These are phyloP conservation scores for Ophiostoma triangulosporum DNA, from an alignment of 2,329 filamentous ascomycete species.

Conservation along the genomic window DNA sequence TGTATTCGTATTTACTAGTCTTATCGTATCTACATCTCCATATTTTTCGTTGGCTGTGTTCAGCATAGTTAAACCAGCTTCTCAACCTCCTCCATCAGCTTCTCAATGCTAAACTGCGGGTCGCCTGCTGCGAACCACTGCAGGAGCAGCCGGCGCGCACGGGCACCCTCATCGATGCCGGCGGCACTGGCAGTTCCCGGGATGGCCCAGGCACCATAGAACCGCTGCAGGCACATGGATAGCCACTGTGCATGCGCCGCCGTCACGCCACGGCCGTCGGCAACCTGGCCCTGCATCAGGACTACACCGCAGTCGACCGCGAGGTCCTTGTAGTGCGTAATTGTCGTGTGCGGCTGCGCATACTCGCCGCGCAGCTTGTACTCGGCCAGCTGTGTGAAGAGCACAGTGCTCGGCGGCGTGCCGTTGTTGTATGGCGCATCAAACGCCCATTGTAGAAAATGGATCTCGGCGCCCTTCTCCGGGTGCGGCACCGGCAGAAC, in stretches of 20 bases:
- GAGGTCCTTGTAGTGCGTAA: slow-evolving; percentile 83
- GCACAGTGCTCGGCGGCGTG: slow-evolving; percentile 54
- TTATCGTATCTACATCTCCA: not conserved
- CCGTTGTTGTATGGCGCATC: slow-evolving; percentile 34
- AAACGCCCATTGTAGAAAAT: slow-evolving; percentile 94
- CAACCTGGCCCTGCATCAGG: slow-evolving; percentile 70
- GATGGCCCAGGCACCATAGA: slow-evolving; percentile 59
- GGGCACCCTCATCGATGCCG: slow-evolving; percentile 39
- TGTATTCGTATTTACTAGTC: not conserved
- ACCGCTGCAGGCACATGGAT: slow-evolving; percentile 84
- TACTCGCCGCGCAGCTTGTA: slow-evolving; percentile 86
- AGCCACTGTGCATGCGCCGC: slow-evolving; percentile 80
- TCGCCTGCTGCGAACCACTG: slow-evolving; percentile 75
- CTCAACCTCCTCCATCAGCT: slow-evolving; percentile 79
- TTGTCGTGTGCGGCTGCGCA: slow-evolving; percentile 80
- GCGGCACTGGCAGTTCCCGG: slow-evolving; percentile 15
- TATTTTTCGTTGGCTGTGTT: no score
- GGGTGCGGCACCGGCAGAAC: slow-evolving; percentile 71
- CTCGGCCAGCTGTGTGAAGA: slow-evolving; percentile 89
- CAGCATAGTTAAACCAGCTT: slow-evolving; percentile 39
- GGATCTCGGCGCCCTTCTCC: slow-evolving; percentile 67
- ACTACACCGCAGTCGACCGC: slow-evolving; percentile 62
- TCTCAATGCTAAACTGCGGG: slow-evolving; percentile 65
- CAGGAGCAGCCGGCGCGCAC: slow-evolving; percentile 55
- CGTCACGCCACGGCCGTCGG: slow-evolving; percentile 61